Evolutionary conservation across 2,329 filamentous ascomycete genomes (phyloP).

Genomic region (Polytolypa hystricis): DNA sequence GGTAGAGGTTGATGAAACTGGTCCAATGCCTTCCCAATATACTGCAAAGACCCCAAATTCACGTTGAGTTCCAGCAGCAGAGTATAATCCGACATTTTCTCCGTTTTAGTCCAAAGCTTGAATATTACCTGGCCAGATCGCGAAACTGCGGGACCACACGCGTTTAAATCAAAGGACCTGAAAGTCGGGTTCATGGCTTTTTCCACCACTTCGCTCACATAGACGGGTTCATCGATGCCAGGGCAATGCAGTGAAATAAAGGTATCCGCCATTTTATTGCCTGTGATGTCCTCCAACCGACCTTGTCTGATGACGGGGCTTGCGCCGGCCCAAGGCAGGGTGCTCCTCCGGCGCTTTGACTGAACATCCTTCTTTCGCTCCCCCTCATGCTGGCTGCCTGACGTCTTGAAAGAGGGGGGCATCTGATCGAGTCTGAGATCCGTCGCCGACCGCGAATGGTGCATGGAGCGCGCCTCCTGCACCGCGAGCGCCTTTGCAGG

Average conservation of each 20-base stretch:
- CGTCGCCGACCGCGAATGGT: conserved; percentile 50
- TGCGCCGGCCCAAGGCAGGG: conserved; percentile 51
- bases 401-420: conserved; percentile 5
- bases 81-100: conserved; percentile 44
- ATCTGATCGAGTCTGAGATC: conserved; percentile 33
- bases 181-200: conserved; percentile 88
- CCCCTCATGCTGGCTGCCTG: conserved; percentile 5
- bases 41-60: conserved; percentile 63
- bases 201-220: conserved; percentile 72
- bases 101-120: conserved; percentile 59
- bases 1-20: conserved; percentile 62
- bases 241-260: conserved; percentile 77
- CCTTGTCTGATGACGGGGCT: conserved; percentile 55
- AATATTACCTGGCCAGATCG: conserved; percentile 55
- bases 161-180: conserved; percentile 65
- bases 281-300: conserved; percentile 62
- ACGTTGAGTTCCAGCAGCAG: conserved; percentile 63
- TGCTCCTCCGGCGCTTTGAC: conserved; percentile 42
- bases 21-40: conserved; percentile 57
- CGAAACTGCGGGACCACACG: conserved; percentile 52
- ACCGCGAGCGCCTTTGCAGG: conserved; percentile 54
- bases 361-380: conserved; percentile 11
- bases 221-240: conserved; percentile 60
- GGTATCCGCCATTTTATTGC: conserved; percentile 65
- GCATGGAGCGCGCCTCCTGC: conserved; percentile 37